Evolutionary conservation across 2,329 filamentous ascomycete species (phyloP), one percentile per base, ranked within the genome.

Genomic region (Aspergillus sp.): DNA sequence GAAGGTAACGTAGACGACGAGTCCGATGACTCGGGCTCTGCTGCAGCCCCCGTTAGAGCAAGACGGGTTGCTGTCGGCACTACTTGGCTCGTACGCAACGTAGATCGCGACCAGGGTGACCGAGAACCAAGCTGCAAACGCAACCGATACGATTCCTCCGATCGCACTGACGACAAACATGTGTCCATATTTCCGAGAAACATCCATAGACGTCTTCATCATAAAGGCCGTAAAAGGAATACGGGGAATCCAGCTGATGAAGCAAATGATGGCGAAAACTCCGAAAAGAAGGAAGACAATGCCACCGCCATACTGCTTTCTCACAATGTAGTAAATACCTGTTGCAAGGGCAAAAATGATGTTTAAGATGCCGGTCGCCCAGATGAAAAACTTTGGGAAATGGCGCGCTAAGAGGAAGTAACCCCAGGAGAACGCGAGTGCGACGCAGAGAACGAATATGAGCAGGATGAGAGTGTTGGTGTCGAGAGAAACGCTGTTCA

Each of bases 141-240:
- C 89, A 0, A 90, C 85, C 0, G 87, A 90, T 2, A 89, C 70
- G 9, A 97, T 70, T 0, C 93, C 93, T 14, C 93, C 93, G 15
- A 96, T 73, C n/a, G 92, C 80, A 61, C 90, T 95, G 46, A 96
- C 90, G 1, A 93, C 72, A 70, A 93, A 96, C 57, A 96, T 90
- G 69, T 97, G 91, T 1, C 93, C 92, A 66, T 89, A 90, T 27
- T 82, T 85, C 69, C 91, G 92, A 41, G 91, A 89, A 0, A 97
- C 88, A 65, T 96, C 90, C 66, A 96, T 91, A 21, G 87, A 83
- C 0, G 90, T 93, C 74, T 89, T 88, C 49, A 97, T 83, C 91
- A 97, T 96, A 60, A 97, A 79, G 0, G 91, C 90, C 8, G 89
- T 92, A 74, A 96, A 97, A 0, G 92, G 93, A 59, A 98, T 97